Evolutionary conservation across 176 grass and related monocot species (phyloP).

Genomic region (Zizania latifolia): DNA sequence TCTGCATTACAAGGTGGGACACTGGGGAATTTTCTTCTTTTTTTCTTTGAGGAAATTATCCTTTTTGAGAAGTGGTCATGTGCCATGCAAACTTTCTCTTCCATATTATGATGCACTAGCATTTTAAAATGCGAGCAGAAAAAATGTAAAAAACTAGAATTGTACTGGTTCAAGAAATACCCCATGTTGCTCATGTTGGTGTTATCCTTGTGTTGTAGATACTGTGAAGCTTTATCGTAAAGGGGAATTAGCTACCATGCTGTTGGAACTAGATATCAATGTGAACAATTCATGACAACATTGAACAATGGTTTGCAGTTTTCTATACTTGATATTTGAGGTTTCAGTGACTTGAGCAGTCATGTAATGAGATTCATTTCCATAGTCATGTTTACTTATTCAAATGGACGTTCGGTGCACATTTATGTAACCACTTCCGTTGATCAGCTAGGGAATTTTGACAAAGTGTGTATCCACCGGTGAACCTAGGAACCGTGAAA

Average conservation of each 20-base stretch:
- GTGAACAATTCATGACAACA: slow-evolving; percentile 38
- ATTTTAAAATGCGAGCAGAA: neutral
- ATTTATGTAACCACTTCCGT: slow-evolving; percentile 2
- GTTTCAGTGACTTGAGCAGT: slow-evolving; percentile 2
- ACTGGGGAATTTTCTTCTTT: neutral
- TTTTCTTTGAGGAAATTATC: neutral
- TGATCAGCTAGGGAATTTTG: neutral
- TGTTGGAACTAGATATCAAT: slow-evolving; percentile 52
- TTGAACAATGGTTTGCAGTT: neutral
- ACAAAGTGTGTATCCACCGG: neutral
- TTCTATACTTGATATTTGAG: neutral
- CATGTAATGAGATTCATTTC: slow-evolving; percentile 6
- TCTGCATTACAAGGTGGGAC: slow-evolving; percentile 12
- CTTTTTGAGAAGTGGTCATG: neutral
- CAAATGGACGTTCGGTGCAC: neutral
- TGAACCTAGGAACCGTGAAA: neutral
- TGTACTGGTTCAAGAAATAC: neutral
- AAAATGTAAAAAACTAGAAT: neutral
- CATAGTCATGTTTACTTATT: neutral
- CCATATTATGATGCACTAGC: neutral
- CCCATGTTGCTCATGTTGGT: neutral
- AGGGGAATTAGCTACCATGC: slow-evolving; percentile 62
- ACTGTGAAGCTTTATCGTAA: slow-evolving; percentile 78
- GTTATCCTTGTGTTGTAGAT: slow-evolving; percentile 45
- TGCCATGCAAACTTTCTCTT: neutral